Conservation (phyloP, 768 basidiomycete genomes). For the Lactarius hengduanensis region DNA sequence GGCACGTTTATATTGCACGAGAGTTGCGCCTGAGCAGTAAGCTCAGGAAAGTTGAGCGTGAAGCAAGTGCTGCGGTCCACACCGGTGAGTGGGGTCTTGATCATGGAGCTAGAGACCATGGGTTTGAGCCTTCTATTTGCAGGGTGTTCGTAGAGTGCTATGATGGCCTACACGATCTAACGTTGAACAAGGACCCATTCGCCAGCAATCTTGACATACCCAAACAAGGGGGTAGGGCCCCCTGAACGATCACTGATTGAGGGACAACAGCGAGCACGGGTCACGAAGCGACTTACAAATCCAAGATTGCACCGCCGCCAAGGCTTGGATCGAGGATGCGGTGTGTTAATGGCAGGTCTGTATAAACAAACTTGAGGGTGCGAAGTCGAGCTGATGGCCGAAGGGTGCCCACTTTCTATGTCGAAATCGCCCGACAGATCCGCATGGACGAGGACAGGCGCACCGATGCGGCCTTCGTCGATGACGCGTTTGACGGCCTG, state of each 20-base stretch:
- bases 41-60: constrained; percentile 63
- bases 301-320: constrained; percentile 81
- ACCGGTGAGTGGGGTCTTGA: constrained; percentile 72
- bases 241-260: constrained; percentile 37
- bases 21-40: constrained; percentile 71
- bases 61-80: constrained; percentile 80
- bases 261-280: background rate
- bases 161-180: constrained; percentile 55
- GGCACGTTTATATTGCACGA: constrained; percentile 64
- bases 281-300: constrained; percentile 54
- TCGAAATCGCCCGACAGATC: constrained; percentile 74
- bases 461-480: constrained; percentile 62
- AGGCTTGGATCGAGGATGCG: constrained; percentile 76
- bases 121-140: constrained; percentile 62
- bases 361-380: background rate
- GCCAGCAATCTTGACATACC: constrained; percentile 42
- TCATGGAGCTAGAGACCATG: constrained; percentile 65
- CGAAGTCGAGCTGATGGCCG: background rate
- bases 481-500: constrained; percentile 62
- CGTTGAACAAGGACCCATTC: background rate
- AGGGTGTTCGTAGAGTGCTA: constrained; percentile 77
- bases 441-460: constrained; percentile 65
- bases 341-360: constrained; percentile 67
- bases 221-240: constrained; percentile 83
- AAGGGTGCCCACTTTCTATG: constrained; percentile 52